These are phyloP conservation scores for Monilinia vaccinii-corymbosi DNA, from an alignment of 2,329 filamentous ascomycete genomes.

Conservation along the genomic window DNA sequence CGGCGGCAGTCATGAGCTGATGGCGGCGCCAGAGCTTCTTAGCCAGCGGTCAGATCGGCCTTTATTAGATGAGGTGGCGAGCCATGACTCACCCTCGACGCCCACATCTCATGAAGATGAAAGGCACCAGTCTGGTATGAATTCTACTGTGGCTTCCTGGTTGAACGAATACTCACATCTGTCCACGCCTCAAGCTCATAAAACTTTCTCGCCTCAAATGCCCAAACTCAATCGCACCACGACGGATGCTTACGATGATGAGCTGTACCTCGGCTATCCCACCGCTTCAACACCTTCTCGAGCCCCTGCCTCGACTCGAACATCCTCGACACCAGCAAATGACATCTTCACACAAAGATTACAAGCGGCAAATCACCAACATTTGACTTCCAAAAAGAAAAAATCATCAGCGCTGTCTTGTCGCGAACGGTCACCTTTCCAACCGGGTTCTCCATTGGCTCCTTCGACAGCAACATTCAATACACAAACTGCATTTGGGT, in stretches of 20 bases:
- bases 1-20: conserved; percentile 22
- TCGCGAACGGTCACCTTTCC: conserved; percentile 74
- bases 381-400: conserved; percentile 50
- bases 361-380: conserved; percentile 68
- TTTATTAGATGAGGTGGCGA: conserved; percentile 51
- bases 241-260: conserved; percentile 76
- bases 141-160: conserved; percentile 34
- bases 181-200: conserved; percentile 36
- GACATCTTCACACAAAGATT: conserved; percentile 66
- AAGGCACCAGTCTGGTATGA: conserved; percentile 48
- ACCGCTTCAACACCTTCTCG: conserved; percentile 48
- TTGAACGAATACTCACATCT: conserved; percentile 61
- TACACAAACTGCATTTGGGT: conserved; percentile 37
- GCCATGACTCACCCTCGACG: conserved; percentile 52
- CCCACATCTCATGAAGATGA: conserved; percentile 43
- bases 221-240: conserved; percentile 80
- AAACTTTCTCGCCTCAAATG: conserved; percentile 38
- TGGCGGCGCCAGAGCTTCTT: conserved; percentile 21
- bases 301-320: conserved; percentile 31
- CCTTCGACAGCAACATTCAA: conserved; percentile 32
- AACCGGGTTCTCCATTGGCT: conserved; percentile 57
- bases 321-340: conserved; percentile 36
- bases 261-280: conserved; percentile 62
- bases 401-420: conserved; percentile 36
- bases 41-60: conserved; percentile 14